Evolutionary conservation across 345 rosid genomes (phyloP), one percentile per base, ranked within the genome.

Genomic region (Anastatica hierochuntica): DNA sequence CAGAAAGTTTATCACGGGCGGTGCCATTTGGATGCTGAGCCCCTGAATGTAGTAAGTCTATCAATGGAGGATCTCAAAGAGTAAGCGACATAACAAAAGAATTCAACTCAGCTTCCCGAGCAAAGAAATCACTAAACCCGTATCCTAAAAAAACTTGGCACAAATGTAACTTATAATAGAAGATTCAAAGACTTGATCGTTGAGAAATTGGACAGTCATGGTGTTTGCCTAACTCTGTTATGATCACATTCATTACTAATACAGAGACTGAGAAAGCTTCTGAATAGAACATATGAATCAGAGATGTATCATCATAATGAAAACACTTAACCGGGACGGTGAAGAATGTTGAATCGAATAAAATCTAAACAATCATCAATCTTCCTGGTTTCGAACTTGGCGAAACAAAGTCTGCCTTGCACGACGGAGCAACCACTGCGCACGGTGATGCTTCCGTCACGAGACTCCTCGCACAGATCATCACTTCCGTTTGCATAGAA

Each of bases 311-410:
- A n/a, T n/a, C n/a, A n/a, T n/a, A n/a, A n/a, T n/a, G n/a, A n/a
- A 39, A 9, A 52, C 4, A 47, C 73, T 37, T 70, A n/a, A 87
- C 96, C 78, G 14, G 74, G 74, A 37, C 66, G 63, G 40, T 65
- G 75, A 64, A 83, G 92, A 52, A 75, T 75, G 44, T 76, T 78
- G 53, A 73, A 72, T 14, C 40, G 62, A 46, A 92, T 88, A 55
- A 84, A 88, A 52, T 88, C 86, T 34, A 92, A 43, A 70, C 95
- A 92, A 53, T 88, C 95, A 62, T 73, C 60, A 30, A 92, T 85
- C 53, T 88, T 85, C 81, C 71, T 72, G 4, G 98, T 92, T 67
- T 87, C 96, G 48, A 92, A 88, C 69, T 71, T 92, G 1, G 84
- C 83, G 44, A 92, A 88, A 71, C 77, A 78, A 33, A 92, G 90